phyloP scores from a whole-genome alignment of 768 basidiomycete genomes.

The Glaciozyma martinii region DNA sequence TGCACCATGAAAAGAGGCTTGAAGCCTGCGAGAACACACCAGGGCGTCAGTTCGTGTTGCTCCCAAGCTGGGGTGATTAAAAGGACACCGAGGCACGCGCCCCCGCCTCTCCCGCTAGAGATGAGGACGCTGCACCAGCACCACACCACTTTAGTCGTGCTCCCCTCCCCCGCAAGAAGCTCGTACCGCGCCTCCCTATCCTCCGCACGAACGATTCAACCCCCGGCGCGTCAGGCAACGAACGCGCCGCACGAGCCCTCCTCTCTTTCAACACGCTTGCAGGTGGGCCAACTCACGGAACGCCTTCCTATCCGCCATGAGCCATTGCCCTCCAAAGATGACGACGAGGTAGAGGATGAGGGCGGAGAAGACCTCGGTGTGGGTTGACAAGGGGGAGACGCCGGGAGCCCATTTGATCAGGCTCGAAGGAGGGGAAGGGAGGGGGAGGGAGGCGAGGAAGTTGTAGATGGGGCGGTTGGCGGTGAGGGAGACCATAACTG shows the following conservation, averaged over 20 bases:
- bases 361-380: constrained; percentile 56
- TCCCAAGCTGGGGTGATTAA: too few relatives aligned
- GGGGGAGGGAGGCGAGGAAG: constrained; percentile 20
- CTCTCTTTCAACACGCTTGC: not conserved
- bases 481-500: not conserved
- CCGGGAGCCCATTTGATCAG: constrained; percentile 41
- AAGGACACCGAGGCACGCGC: not conserved
- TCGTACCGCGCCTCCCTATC: too few relatives aligned
- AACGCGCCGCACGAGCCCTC: not conserved
- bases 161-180: not conserved
- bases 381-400: constrained; percentile 69
- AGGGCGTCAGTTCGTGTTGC: too few relatives aligned
- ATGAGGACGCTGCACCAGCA: too few relatives aligned
- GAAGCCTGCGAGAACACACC: constrained; percentile 33
- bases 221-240: not conserved
- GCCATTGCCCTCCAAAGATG: constrained; percentile 72
- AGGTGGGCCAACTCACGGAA: constrained; percentile 43
- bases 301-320: constrained; percentile 71
- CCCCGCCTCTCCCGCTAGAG: too few relatives aligned
- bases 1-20: constrained; percentile 49
- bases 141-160: not conserved
- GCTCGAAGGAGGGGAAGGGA: constrained; percentile 12
- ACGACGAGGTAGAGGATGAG: constrained; percentile 73
- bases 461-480: constrained; percentile 20
- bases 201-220: too few relatives aligned